Percentiles rank a stretch among this genome's conserved stretches.
phyloP scores from a whole-genome alignment of 768 basidiomycete species.

The Mycena kentingensis region DNA sequence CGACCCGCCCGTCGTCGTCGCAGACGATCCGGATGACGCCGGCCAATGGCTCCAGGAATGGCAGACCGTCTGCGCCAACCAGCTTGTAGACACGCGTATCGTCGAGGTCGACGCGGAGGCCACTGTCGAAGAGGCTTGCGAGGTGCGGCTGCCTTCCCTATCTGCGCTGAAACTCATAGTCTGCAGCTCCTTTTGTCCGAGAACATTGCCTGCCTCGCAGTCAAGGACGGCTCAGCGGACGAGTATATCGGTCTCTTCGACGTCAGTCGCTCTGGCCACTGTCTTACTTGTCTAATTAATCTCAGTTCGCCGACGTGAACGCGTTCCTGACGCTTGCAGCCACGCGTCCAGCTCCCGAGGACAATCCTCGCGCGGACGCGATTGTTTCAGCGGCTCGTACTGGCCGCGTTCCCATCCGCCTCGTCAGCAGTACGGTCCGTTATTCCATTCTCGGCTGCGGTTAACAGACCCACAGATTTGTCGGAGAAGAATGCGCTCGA shows the following conservation, averaged over 20 bases:
- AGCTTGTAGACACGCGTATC: constrained; percentile 70
- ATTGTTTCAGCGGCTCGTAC: constrained; percentile 76
- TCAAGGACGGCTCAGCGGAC: constrained; percentile 45
- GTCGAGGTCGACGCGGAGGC: constrained; percentile 68
- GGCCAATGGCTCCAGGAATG: constrained; percentile 62
- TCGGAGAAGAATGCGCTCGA: constrained; percentile 85
- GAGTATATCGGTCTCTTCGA: constrained; percentile 69
- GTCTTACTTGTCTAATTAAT: constrained; percentile 3
- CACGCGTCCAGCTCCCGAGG: constrained; percentile 73
- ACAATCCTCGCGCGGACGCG: constrained; percentile 60
- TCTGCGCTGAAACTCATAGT: not conserved
- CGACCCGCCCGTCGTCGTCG: constrained; percentile 2
- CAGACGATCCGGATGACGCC: constrained; percentile 32
- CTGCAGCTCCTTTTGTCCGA: constrained; percentile 62
- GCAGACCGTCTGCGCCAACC: constrained; percentile 58
- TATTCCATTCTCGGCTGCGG: not conserved
- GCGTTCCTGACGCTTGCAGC: constrained; percentile 86
- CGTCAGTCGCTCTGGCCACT: constrained; percentile 42
- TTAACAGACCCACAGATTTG: constrained; percentile 51
- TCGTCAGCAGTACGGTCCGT: constrained; percentile 69
- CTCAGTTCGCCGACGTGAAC: constrained; percentile 81
- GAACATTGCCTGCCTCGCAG: constrained; percentile 64
- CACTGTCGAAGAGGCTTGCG: constrained; percentile 82
- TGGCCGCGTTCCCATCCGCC: constrained; percentile 70
- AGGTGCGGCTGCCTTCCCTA: constrained; percentile 46